Conservation (phyloP, 768 basidiomycete species). For the Lentinula sp. region DNA sequence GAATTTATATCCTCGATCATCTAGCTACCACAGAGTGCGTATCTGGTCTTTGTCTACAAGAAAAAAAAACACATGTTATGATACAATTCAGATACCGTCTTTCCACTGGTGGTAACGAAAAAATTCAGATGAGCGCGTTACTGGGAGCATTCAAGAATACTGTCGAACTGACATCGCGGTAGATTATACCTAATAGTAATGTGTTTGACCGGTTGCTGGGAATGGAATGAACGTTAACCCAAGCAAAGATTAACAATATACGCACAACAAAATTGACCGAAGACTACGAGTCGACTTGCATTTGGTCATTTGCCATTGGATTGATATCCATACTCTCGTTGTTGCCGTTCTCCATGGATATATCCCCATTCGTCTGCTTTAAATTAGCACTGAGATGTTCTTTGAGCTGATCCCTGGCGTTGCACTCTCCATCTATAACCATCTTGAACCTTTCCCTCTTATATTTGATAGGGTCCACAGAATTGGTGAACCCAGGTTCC, state of each 20-base stretch:
- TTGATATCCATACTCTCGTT: background rate
- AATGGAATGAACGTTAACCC: background rate
- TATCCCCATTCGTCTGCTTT: background rate
- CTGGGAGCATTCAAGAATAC: conserved; percentile 92
- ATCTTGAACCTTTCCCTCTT: conserved; percentile 45
- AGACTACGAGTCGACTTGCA: background rate
- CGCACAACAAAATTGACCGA: background rate
- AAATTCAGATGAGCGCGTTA: conserved; percentile 87
- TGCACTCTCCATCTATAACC: conserved; percentile 56
- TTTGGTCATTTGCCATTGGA: background rate
- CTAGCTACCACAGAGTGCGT: conserved; percentile 94
- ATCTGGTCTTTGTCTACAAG: background rate
- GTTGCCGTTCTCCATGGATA: background rate
- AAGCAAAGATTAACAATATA: background rate
- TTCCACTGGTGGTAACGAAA: conserved; percentile 90
- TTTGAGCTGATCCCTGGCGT: conserved; percentile 37
- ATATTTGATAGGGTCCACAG: conserved; percentile 63
- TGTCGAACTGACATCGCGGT: conserved; percentile 57
- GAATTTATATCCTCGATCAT: conserved; percentile 88
- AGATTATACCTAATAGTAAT: background rate
- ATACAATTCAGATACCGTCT: conserved; percentile 69
- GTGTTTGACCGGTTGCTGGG: too few relatives aligned
- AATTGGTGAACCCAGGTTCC: conserved; percentile 57
- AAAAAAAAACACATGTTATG: background rate
- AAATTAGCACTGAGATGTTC: conserved; percentile 22